Evolutionary conservation across 805 yeast species (phyloP), one percentile per base, ranked within the genome.

Genomic region (Ogataea polymorpha): DNA sequence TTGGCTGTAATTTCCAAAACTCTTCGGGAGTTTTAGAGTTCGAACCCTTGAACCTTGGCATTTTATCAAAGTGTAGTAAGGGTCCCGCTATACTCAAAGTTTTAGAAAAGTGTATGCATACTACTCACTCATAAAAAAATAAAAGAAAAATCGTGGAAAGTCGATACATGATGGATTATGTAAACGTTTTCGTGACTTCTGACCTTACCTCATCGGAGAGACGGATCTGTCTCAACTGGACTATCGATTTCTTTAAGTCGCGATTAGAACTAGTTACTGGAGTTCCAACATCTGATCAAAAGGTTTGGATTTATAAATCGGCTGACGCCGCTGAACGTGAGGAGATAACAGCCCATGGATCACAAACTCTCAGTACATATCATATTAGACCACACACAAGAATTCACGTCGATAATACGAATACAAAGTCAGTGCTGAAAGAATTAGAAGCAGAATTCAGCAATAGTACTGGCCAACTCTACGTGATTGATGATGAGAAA

Each of bases 201-300:
- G 71, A 70, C 17, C 63, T 80, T 51, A 82, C 86, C 1, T 75
- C 84, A 7, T 79, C 93, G 2, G 90, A 84, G 55, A 64, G 90
- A 39, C 63, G 85, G 30, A 62, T 87, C 21, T 75, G 83, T 0
- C 74, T 78, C 0, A 70, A 67, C 27, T 85, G 91, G 90, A 59
- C 76, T 0, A 40, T 85, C 12, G 61, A 59, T 6, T 64, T 75
- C 46, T 69, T 86, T 37, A 74, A 77, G 48, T 48, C 61, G 28
- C 71, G 75, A 42, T 59, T 87, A 9, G 93, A 85, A 52, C 70
- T 68, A 25, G 76, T 86, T 45, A 85, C 95, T 0, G 96, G 96
- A 2, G 75, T 87, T 20, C 77, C 80, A 4, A 82, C 86, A 3
- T 46, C 54, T 11, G 65, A 59, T 44, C 95, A 82, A 55, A 63